Evolutionary conservation across 2,329 filamentous ascomycete species (phyloP).

Genomic region (Pseudogymnoascus sp.): DNA sequence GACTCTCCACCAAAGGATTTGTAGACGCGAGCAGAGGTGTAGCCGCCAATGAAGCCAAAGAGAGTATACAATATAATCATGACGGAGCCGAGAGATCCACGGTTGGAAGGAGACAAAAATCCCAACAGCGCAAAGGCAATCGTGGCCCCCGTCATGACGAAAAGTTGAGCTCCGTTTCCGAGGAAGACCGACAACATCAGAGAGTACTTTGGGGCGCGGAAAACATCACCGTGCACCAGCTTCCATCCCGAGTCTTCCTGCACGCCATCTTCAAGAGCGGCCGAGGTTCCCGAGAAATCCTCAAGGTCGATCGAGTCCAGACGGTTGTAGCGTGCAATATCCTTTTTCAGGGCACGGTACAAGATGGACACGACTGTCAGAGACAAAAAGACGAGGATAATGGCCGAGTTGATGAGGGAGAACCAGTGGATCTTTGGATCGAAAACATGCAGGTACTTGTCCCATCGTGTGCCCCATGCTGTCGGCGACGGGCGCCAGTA

Average conservation of each 20-base stretch:
- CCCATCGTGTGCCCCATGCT: constrained; percentile 94
- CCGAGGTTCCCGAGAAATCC: constrained; percentile 72
- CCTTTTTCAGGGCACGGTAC: constrained; percentile 79
- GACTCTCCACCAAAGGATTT: constrained; percentile 86
- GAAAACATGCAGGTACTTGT: constrained; percentile 96
- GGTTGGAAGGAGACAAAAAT: constrained; percentile 91
- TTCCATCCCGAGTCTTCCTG: constrained; percentile 99
- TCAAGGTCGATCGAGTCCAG: constrained; percentile 86
- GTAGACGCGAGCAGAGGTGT: constrained; percentile 82
- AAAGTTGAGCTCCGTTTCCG: constrained; percentile 90
- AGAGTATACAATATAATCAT: constrained; percentile 90
- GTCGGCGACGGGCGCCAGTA: constrained; percentile 79
- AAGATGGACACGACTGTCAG: constrained; percentile 91
- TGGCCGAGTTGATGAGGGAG: constrained; percentile 89
- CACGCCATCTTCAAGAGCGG: constrained; percentile 76
- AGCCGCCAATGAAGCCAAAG: constrained; percentile 87
- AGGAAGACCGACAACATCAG: constrained; percentile 80
- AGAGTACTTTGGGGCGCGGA: constrained; percentile 76
- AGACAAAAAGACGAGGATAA: constrained; percentile 87
- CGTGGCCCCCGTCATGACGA: constrained; percentile 94
- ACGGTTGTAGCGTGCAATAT: constrained; percentile 93
- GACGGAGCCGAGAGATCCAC: constrained; percentile 85
- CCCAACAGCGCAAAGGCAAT: constrained; percentile 89
- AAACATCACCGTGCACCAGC: constrained; percentile 93
- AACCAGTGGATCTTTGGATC: constrained; percentile 99